Base-by-base conservation (phyloP, 176 grass and related monocot genomes). In the Carex littledalei region DNA sequence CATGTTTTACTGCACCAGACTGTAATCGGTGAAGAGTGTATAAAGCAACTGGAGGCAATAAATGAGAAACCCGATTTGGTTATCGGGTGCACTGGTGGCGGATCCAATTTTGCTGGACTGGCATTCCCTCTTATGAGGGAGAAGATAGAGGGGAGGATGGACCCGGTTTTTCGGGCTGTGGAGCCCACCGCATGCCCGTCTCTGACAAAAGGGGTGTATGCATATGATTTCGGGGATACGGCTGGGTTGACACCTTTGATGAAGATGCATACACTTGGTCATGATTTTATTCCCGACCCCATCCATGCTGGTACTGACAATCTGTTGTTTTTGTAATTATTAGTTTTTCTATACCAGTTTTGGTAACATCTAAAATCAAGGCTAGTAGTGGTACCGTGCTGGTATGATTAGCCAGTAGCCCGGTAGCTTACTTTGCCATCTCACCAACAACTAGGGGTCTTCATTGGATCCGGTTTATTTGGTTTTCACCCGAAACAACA, bases 191-290 rank as follows among this genome's bases (percentile, higher is more conserved):
- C 95, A 50, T 98, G 96, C 78, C 96, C 93, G 8, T 90, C 96
- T 18, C 93, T 98, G 69, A 98, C 96, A 34, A 88, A 94, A 88
- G 96, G 96, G 3, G 85, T 94, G 39, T 98, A 98, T 47, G 24
- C 93, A 11, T 94, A 95, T 43, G 93, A 95, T 79, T 98, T 87
- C 34, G 96, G 96, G 45, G 96, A 98, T 67, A 95, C 93, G 0
- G 88, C 89, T 1, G 93, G 93, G 60, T 55, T 98, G 60, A 98
- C 96, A 60, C 96, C 96, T 58, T 78, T 98, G 17, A 90, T 98
- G 96, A 98, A 98, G 88, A 98, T 98, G 96, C 96, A 98, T 87
- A 98, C 96, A 12, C 96, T 98, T 32, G 93, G 95, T 6, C 95
- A 98, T 61, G 88, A 84, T 7, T 98, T 98, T 54, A 89, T 98